A percentile compares a stretch with the other conserved stretches of the same genome.
Evolutionary conservation across 176 grass and related monocot genomes (phyloP).

Genomic region (Typha latifolia): DNA sequence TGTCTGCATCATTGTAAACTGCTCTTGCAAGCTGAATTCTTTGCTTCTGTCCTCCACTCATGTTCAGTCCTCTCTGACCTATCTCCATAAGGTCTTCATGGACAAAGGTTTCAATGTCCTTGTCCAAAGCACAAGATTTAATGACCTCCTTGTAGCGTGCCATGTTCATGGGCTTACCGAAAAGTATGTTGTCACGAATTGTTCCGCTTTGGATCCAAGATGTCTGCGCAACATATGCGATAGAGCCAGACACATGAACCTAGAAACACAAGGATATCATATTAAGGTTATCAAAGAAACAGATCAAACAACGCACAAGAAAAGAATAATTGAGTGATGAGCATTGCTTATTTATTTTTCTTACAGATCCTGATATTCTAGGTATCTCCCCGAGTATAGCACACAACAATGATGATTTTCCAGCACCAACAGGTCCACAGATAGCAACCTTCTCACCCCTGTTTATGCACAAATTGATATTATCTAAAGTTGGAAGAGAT

Average conservation of each 20-base stretch:
- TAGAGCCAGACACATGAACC: slow-evolving; percentile 41
- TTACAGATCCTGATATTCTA: slow-evolving; percentile 61
- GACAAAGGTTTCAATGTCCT: slow-evolving; percentile 58
- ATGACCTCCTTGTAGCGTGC: slow-evolving; percentile 45
- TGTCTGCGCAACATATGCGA: slow-evolving; percentile 64
- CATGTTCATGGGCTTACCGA: slow-evolving; percentile 48
- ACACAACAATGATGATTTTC: slow-evolving; percentile 57
- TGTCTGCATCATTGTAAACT: slow-evolving; percentile 46
- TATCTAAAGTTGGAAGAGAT: slow-evolving; percentile 33
- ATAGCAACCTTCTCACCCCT: slow-evolving; percentile 49
- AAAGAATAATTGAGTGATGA: not conserved
- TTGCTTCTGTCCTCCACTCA: slow-evolving; percentile 87
- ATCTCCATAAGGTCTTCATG: slow-evolving; percentile 65
- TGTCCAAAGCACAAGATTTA: slow-evolving; percentile 56
- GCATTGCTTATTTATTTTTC: not conserved
- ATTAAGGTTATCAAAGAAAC: not conserved
- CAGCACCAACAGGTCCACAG: slow-evolving; percentile 62
- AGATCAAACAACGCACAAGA: not conserved
- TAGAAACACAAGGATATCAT: slow-evolving; percentile 4
- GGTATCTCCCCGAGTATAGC: slow-evolving; percentile 70
- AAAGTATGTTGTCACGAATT: slow-evolving; percentile 69
- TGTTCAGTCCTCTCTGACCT: slow-evolving; percentile 60
- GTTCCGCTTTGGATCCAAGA: slow-evolving; percentile 78
- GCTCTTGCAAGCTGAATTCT: slow-evolving; percentile 69
- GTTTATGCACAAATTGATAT: slow-evolving; percentile 26